Base-by-base conservation (phyloP, 2,329 filamentous ascomycete species). In the Cordyceps fumosorosea region DNA sequence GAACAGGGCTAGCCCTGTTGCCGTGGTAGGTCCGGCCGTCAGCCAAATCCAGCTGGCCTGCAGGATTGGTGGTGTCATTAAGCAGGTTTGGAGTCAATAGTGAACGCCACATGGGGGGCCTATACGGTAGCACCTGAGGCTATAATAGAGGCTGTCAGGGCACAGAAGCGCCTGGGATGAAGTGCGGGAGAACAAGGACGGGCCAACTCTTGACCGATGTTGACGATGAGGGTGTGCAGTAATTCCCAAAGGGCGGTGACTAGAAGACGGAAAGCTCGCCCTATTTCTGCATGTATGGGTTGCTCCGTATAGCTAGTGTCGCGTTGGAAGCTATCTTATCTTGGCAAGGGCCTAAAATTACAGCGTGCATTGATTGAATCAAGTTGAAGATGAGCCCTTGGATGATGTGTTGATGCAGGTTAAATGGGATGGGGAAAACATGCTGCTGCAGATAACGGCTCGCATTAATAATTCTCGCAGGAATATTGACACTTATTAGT, bases 11-110 rank as follows among this genome's bases (percentile, higher is more conserved):
- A 32, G 42, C 14, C 5, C 18, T 37, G 26, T 14, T 5, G 8
- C 40, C 10, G 10, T 34, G 29, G 22, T 26, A 48, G 26, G 18
- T 57, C 20, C 34, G 22, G 42, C 26, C 20, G 10, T 12, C 20
- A n/a, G 20, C 56, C 37, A 8, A 59, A 53, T 53, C 4, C 34
- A 44, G 34, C n/a, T 14, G 5, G 16, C 7, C 4, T 24, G 32
- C 55, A 11, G 26, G 42, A 20, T 37, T 37, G 26, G 26, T 18
- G 5, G 14, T 37, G 42, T 18, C 34, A 29, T 29, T 29, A 34
- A 29, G 48, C 32, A 29, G 56, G 26, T 29, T 29, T 61, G 52
- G 59, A 51, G 59, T 56, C 59, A 5, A 61, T 61, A 61, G 59
- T 56, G 20, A 48, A 22, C 29, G 51, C 44, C 42, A 42, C 16